phyloP scores from a whole-genome alignment of 2,329 filamentous ascomycete genomes.

The Colletotrichum lentis region DNA sequence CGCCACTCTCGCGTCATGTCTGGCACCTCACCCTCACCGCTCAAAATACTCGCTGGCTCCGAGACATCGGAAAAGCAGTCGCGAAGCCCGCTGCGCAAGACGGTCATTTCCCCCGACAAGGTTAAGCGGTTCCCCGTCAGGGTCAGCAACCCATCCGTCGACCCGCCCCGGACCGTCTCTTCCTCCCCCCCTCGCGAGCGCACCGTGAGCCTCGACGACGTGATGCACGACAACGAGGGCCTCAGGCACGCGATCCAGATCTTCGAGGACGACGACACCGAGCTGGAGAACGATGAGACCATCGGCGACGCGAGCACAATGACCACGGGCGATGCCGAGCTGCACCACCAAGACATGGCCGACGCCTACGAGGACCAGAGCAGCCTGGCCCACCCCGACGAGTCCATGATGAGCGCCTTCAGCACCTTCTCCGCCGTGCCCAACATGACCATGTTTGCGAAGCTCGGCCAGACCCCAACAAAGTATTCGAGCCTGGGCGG shows the following conservation, averaged over 20 bases:
- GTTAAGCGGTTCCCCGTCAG: slow-evolving; percentile 70
- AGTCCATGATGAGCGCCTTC: slow-evolving; percentile 81
- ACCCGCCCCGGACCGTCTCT: slow-evolving; percentile 36
- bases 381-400: slow-evolving; percentile 65
- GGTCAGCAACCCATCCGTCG: slow-evolving; percentile 51
- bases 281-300: slow-evolving; percentile 25
- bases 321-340: slow-evolving; percentile 37
- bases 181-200: slow-evolving; percentile 43
- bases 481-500: slow-evolving; percentile 57
- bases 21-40: slow-evolving; percentile 64
- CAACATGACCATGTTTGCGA: slow-evolving; percentile 84
- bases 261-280: slow-evolving; percentile 62
- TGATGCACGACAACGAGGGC: slow-evolving; percentile 62
- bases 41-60: slow-evolving; percentile 60
- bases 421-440: slow-evolving; percentile 91
- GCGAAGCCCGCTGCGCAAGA: slow-evolving; percentile 53
- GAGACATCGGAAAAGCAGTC: slow-evolving; percentile 44
- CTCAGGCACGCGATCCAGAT: slow-evolving; percentile 68
- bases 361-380: slow-evolving; percentile 47
- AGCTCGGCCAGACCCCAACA: slow-evolving; percentile 71
- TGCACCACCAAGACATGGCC: slow-evolving; percentile 37
- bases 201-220: slow-evolving; percentile 61
- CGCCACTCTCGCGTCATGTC: slow-evolving; percentile 65
- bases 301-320: slow-evolving; percentile 38
- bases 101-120: slow-evolving; percentile 43